A percentile compares a stretch with the other conserved stretches of the same genome.
Conservation (phyloP, 768 basidiomycete species). For the Crepidotus variabilis region DNA sequence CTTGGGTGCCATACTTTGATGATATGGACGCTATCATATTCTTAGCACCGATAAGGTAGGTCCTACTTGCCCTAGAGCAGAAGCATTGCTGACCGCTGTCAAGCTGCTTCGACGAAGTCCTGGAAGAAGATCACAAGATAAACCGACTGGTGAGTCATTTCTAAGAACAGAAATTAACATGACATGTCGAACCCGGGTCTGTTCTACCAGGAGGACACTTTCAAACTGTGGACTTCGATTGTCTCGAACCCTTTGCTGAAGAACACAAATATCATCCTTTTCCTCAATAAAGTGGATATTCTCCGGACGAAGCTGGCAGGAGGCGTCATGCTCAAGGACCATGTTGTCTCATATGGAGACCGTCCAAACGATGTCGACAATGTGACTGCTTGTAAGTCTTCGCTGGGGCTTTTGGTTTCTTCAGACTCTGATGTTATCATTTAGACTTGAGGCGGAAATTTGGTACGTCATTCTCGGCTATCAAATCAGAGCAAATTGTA, state of each 20-base stretch:
- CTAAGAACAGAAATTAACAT: neutral
- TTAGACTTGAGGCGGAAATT: slow-evolving; percentile 74
- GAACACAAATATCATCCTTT: neutral
- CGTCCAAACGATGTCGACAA: slow-evolving; percentile 63
- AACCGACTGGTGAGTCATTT: slow-evolving; percentile 51
- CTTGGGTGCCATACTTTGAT: slow-evolving; percentile 71
- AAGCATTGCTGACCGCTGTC: neutral
- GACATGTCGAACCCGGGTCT: neutral
- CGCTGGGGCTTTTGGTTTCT: neutral
- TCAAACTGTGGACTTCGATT: slow-evolving; percentile 70
- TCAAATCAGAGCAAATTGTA: neutral
- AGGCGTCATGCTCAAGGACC: slow-evolving; percentile 57
- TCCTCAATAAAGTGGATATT: neutral
- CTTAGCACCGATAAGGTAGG: slow-evolving; percentile 67
- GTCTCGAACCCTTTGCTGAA: slow-evolving; percentile 69
- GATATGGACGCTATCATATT: slow-evolving; percentile 67
- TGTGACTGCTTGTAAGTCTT: slow-evolving; percentile 51
- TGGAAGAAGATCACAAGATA: slow-evolving; percentile 59
- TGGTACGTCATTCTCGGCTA: slow-evolving; percentile 23
- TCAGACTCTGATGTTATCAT: slow-evolving; percentile 2
- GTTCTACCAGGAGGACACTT: slow-evolving; percentile 61
- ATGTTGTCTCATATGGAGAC: slow-evolving; percentile 60
- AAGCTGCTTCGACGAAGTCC: slow-evolving; percentile 65
- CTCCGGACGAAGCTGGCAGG: slow-evolving; percentile 53
- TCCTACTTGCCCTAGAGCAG: neutral